Percentiles rank a stretch among this genome's conserved stretches.
Evolutionary conservation across 2,329 filamentous ascomycete genomes (phyloP).

Genomic region (Chrysosporium queenslandicum): DNA sequence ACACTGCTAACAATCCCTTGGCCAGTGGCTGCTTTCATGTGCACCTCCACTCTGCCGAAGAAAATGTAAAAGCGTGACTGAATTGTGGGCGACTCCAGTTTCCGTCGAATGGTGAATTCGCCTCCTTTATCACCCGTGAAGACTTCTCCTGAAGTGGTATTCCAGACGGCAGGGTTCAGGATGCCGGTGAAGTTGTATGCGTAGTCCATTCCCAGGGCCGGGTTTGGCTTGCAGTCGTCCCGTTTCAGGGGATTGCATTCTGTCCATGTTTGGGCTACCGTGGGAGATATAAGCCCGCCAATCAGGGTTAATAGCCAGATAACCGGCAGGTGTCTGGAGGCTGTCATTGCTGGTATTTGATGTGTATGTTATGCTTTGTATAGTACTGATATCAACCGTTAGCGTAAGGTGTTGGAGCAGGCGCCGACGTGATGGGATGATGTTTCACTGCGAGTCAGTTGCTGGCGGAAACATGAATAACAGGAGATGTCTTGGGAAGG

Average conservation of each 20-base stretch:
- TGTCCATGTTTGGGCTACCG: conserved; percentile 61
- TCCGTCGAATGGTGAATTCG: conserved; percentile 64
- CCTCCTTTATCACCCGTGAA: conserved; percentile 62
- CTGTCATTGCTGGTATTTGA: conserved; percentile 2
- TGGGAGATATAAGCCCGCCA: conserved; percentile 24
- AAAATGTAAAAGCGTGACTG: conserved; percentile 92
- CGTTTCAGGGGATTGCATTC: conserved; percentile 67
- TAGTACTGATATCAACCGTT: too few relatives aligned
- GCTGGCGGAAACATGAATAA: not conserved
- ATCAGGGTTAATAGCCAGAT: conserved; percentile 24
- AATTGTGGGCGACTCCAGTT: conserved; percentile 78
- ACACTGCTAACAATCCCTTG: conserved; percentile 85
- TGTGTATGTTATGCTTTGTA: not conserved
- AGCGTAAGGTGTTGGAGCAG: not conserved
- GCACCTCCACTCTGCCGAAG: conserved; percentile 83
- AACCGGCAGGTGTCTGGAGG: conserved; percentile 10
- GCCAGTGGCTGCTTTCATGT: conserved; percentile 75
- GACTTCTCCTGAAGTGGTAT: conserved; percentile 55
- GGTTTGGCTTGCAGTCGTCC: conserved; percentile 60
- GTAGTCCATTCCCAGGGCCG: conserved; percentile 49
- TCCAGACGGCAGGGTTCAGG: conserved; percentile 59
- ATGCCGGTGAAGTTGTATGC: conserved; percentile 39
- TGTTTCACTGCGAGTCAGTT: not conserved
- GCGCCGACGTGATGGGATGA: not conserved
- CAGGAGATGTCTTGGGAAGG: not conserved